Percentiles rank a stretch among this genome's conserved stretches.
Conservation (phyloP, 2,329 filamentous ascomycete genomes). For the Geosmithia morbida region DNA sequence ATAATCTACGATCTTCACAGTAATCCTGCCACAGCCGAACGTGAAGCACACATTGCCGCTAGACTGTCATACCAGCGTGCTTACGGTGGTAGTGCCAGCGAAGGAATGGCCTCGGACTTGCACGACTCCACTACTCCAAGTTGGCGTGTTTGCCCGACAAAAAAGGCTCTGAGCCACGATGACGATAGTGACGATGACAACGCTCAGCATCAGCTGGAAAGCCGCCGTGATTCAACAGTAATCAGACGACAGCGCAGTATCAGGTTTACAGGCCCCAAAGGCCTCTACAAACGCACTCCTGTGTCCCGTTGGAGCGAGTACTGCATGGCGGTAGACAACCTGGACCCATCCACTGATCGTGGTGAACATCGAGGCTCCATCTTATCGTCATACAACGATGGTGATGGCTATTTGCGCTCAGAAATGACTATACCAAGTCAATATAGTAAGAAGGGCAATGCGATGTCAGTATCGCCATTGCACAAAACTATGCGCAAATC, state of each 20-base stretch:
- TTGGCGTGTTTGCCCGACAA: not conserved
- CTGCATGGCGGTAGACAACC: not conserved
- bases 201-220: not conserved
- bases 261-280: constrained; percentile 29
- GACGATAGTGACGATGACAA: constrained; percentile 1
- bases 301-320: constrained; percentile 12
- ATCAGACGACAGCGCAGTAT: constrained; percentile 37
- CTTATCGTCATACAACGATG: not conserved
- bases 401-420: not conserved
- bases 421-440: not conserved
- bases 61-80: constrained; percentile 42
- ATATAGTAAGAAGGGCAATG: not conserved
- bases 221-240: constrained; percentile 4
- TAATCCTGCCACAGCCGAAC: constrained; percentile 30
- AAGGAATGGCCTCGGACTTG: not conserved
- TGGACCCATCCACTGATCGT: not conserved
- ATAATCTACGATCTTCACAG: constrained; percentile 27
- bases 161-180: not conserved
- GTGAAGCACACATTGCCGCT: constrained; percentile 50
- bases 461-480: not conserved
- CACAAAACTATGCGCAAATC: constrained; percentile 36
- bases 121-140: not conserved
- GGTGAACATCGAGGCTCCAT: not conserved
- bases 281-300: constrained; percentile 12
- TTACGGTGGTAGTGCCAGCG: constrained; percentile 19